phyloP scores from a whole-genome alignment of 1,284 basidiomycete species.

The Naganishia sp. region DNA sequence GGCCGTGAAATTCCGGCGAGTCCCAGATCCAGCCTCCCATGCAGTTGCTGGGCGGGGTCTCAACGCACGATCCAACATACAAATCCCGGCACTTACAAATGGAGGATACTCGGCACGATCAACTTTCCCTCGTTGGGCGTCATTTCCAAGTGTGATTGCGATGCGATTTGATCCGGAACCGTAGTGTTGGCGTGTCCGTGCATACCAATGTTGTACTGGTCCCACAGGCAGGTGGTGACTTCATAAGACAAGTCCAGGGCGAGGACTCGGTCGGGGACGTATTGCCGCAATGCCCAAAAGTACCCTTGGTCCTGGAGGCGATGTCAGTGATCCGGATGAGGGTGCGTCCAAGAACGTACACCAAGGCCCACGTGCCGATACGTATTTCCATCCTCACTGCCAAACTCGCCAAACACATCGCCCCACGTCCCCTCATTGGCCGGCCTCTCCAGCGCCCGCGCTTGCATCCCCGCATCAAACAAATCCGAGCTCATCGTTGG shows the following conservation, averaged over 20 bases:
- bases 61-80: background rate
- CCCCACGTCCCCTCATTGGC: constrained; percentile 1
- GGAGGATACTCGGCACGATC: constrained; percentile 2
- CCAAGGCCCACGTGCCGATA: constrained; percentile 1
- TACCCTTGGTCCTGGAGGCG: constrained; percentile 2
- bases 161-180: background rate
- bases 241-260: background rate
- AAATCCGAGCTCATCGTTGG: constrained; percentile 4
- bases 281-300: background rate
- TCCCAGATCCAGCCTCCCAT: background rate
- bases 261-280: constrained; percentile 4
- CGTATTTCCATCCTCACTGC: constrained; percentile 3
- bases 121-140: background rate
- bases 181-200: background rate
- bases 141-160: background rate
- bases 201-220: background rate
- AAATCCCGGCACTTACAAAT: background rate
- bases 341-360: background rate
- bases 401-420: background rate
- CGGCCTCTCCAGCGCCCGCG: background rate
- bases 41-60: constrained; percentile 3
- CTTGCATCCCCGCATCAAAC: background rate
- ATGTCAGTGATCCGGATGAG: background rate
- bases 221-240: background rate
- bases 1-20: background rate